Percentiles rank a stretch among this genome's conserved stretches.
Evolutionary conservation across 1,284 basidiomycete genomes (phyloP).

Genomic region (Pseudozyma hubeiensis): DNA sequence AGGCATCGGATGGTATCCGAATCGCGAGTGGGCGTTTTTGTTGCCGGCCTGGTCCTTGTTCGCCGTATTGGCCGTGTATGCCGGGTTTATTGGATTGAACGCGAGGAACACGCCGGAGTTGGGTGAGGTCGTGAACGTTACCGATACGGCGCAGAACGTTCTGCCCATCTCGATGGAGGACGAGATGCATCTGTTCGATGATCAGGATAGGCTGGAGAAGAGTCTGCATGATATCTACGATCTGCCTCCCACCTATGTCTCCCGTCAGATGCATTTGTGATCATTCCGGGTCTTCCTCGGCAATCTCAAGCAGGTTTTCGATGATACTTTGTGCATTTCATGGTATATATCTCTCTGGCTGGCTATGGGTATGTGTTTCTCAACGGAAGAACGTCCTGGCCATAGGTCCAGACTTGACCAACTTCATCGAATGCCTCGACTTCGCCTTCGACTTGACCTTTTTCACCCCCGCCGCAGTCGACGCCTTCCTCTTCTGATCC

Average conservation of each 20-base stretch:
- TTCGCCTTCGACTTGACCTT: slow-evolving; percentile 19
- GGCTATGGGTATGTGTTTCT: background rate
- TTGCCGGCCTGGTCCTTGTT: slow-evolving; percentile 57
- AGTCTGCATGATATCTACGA: slow-evolving; percentile 49
- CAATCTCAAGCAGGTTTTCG: background rate
- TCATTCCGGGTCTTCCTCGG: background rate
- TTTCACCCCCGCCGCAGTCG: slow-evolving; percentile 2
- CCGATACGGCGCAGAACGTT: slow-evolving; percentile 32
- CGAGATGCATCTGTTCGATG: slow-evolving; percentile 26
- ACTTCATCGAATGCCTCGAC: slow-evolving; percentile 19
- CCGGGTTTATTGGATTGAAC: slow-evolving; percentile 50
- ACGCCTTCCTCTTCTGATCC: background rate
- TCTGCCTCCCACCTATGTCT: slow-evolving; percentile 50
- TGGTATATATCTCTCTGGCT: too few relatives aligned
- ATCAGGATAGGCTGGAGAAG: slow-evolving; percentile 3
- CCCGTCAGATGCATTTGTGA: slow-evolving; percentile 30
- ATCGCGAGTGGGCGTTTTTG: slow-evolving; percentile 58
- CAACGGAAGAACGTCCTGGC: slow-evolving; percentile 38
- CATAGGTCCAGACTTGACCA: slow-evolving; percentile 42
- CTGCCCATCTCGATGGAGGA: slow-evolving; percentile 11
- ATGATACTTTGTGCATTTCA: too few relatives aligned
- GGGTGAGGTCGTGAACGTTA: slow-evolving; percentile 38
- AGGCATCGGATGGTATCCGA: slow-evolving; percentile 60
- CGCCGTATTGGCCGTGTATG: slow-evolving; percentile 51
- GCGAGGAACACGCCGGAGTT: slow-evolving; percentile 41